Base-by-base conservation (phyloP, 129 eudicot genomes). In the Gnaphalium uliginosum region DNA sequence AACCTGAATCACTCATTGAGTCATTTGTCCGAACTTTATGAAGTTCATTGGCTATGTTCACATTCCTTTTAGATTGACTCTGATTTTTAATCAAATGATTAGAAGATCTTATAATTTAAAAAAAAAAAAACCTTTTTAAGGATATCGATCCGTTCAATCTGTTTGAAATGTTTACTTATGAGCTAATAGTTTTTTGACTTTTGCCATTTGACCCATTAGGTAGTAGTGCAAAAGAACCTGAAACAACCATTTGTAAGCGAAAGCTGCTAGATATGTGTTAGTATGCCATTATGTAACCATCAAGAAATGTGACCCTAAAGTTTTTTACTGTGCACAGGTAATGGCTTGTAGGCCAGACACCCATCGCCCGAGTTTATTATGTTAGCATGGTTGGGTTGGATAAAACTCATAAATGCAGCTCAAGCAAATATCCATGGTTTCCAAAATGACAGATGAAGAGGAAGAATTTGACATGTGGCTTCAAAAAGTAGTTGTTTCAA, bases 311-410 rank as follows among this genome's bases (percentile, higher is more conserved):
- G 50, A 66, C 25, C 70, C 27, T 66, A 66, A 66, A 33, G 50
- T 17, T 29, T 17, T 18, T 18, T 33, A 43, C 26, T 70, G 54
- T 69, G 11, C 32, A 22, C 84, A 93, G 97, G 98, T 96, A 69
- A 94, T 94, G 98, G 93, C 98, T 21, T 94, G 98, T 81, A 90
- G 97, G 86, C 97, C 98, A 23, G 90, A 94, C 72, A 94, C 98
- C 22, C 98, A 94, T 68, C 79, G 96, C 13, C 92, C 98, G 4
- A 93, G 98, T 77, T 93, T 93, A n/a, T 83, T 96, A 93, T 57
- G 96, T 93, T 73, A 93, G 88, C 89, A 88, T 90, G 93, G 97
- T 89, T 39, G 98, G 96, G 27, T 75, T 93, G 78, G 95, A 90
- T 59, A 88, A 86, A 76, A 18, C 81, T 81, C 98, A 88, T 62